phyloP scores from a whole-genome alignment of 305 asterid species.

The Ilex paraguariensis region DNA sequence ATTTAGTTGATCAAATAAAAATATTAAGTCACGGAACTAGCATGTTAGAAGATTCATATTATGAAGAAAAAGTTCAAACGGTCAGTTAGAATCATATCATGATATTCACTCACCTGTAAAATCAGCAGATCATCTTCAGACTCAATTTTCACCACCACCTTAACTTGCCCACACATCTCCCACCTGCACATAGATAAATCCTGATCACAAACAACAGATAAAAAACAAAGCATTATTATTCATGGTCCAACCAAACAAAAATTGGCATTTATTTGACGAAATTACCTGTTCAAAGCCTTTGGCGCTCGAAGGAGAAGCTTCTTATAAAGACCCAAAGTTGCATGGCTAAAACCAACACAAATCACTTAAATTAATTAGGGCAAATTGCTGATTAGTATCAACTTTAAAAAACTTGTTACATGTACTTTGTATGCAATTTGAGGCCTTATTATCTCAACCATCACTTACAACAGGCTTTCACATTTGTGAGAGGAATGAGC shows the following conservation, averaged over 20 bases:
- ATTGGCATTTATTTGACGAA: slow-evolving; percentile 5
- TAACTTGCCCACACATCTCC: slow-evolving; percentile 99
- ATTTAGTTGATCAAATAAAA: no score
- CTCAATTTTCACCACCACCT: slow-evolving; percentile 93
- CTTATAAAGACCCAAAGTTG: slow-evolving; percentile 92
- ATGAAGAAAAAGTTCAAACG: no score
- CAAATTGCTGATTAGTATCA: no score
- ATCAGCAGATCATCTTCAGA: slow-evolving; percentile 82
- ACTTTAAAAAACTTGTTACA: no score
- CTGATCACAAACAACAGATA: not conserved
- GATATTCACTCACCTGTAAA: slow-evolving; percentile 56
- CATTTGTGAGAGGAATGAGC: no score
- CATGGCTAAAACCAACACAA: slow-evolving; percentile 45
- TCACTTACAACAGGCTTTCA: no score
- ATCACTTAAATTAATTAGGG: no score
- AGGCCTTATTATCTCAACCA: no score
- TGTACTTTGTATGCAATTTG: no score
- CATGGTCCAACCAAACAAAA: not conserved
- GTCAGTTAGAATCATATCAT: no score
- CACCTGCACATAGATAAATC: slow-evolving; percentile 52
- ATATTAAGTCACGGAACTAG: no score
- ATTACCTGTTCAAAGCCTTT: slow-evolving; percentile 73
- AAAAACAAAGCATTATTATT: slow-evolving; percentile 2
- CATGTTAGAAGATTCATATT: no score
- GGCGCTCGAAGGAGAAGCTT: slow-evolving; percentile 78